Base-by-base conservation (phyloP, 306 rosid species). In the Spatholobus suberectus region DNA sequence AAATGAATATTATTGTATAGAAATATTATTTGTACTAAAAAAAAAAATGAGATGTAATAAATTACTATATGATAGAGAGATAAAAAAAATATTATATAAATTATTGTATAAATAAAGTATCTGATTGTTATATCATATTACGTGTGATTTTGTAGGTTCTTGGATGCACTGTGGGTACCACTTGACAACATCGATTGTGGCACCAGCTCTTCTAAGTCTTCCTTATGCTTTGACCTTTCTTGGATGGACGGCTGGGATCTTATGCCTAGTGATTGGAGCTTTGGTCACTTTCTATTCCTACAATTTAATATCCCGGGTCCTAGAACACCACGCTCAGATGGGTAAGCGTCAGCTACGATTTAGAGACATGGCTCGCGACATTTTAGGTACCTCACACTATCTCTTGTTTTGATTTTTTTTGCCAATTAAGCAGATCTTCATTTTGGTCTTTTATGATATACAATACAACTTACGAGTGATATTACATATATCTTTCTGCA, bases 121-220 rank as follows among this genome's bases (percentile, higher is more conserved):
- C n/a, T n/a, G n/a, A n/a, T n/a, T n/a, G n/a, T n/a, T n/a, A 23
- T 37, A 37, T 3, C 5, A 6, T 40, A 40, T 40, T 44, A 47
- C 20, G 17, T 58, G 11, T 58, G 49, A 65, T 8, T 0, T n/a
- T 82, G 73, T 7, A 93, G 97, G 97, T 44, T 91, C 97, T 20
- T 95, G 98, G 98, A 20, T 89, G 73, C 98, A 95, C 59, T 70
- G 92, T 75, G 97, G 98, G 24, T 95, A 91, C 88, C 98, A 95
- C 69, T 88, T 95, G 81, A 89, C 97, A 17, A 93, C 97, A 0
- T 90, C 98, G 34, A 93, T 95, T 1, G 98, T 95, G 9, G 98
- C 97, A 1, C 97, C 98, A 41, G 1, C 98, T 6, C 94, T 93
- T 0, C 71, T 95, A 0, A 95, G 97, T 6, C 91, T 95, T 41